Evolutionary conservation across 1,139 yeast genomes (phyloP), one percentile per base, ranked within the genome.

Genomic region (Pneumocystis carinii): DNA sequence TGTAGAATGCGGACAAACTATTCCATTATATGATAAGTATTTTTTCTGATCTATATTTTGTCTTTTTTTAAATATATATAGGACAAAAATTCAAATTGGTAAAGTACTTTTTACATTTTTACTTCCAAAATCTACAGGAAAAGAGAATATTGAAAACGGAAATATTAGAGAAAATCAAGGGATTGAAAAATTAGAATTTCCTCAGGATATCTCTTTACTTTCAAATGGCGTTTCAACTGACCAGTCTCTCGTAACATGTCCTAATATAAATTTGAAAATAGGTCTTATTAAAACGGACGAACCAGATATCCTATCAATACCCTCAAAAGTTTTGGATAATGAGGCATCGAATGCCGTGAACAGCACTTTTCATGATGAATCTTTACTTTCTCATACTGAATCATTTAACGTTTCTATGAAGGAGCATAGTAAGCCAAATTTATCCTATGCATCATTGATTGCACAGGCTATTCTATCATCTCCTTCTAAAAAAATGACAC

Each of bases 81-180:
- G 86, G 32, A 85, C 95, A 1, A 86, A 86, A 69, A 84, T 94
- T 63, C 97, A 92, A 73, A 87, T 92, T 64, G 97, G 97, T 10
- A 95, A 89, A 71, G 88, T 92, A 35, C 85, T 90, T 14, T 92
- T 92, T 73, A 81, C 82, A 63, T 92, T 92, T 74, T 86, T 90
- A 10, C 76, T 92, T 59, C 98, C 70, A 15, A 64, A 62, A 38
- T 59, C 97, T 1, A 76, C 75, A 3, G 74, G 72, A n/a, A 68
- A 71, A 36, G 67, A 77, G 66, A 69, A 77, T 19, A 69, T 71
- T n/a, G 64, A 32, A 41, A 53, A 57, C 12, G 56, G n/a, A 56
- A 24, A 36, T 56, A n/a, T 29, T 39, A 42, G 37, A 32, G 39
- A 36, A n/a, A 56, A 36, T 3, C 55, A 48, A 24, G 15, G n/a